Evolutionary conservation across 176 grass and related monocot species (phyloP).

Genomic region (Sorghum bicolor): Sorghum_bicolor_NCBIv3 NC_012870.2:65333501-65334000

Average conservation of each 20-base stretch:
- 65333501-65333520: not conserved
- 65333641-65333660: too few species aligned
- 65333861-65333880: too few species aligned
- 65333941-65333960: too few species aligned
- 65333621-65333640: too few species aligned
- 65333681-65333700: constrained; percentile 31
- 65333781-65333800: constrained; percentile 37
- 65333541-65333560: not conserved
- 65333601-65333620: not conserved
- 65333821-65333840: constrained; percentile 38
- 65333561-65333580: not conserved
- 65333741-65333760: constrained; percentile 42
- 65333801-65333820: constrained; percentile 39
- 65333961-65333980: too few species aligned
- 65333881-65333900: too few species aligned
- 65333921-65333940: too few species aligned
- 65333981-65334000: too few species aligned
- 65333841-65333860: too few species aligned
- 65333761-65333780: constrained; percentile 19
- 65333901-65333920: too few species aligned
- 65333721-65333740: constrained; percentile 41
- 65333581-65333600: not conserved
- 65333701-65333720: constrained; percentile 42
- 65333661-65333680: too few species aligned
- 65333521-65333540: not conserved